Evolutionary conservation across 306 rosid species (phyloP), one percentile per base, ranked within the genome.

Genomic region (Begonia peltatifolia): DNA sequence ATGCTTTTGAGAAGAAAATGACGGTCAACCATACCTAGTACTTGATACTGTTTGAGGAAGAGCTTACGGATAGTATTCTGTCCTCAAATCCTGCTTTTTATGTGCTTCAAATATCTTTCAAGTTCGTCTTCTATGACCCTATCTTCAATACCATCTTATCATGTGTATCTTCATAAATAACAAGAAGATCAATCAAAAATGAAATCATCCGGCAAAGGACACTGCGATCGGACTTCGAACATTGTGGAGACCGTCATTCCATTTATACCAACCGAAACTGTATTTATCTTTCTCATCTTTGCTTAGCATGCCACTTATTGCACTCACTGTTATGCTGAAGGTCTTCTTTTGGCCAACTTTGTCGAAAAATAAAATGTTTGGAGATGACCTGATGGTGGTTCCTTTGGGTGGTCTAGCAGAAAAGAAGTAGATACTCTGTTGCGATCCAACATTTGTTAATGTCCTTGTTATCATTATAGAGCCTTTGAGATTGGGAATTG

Each of bases 201-300:
- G 46, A 36, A 49, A 14, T 48, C 12, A 9, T 62, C 43, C 72
- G 8, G 57, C 56, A 56, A 76, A 71, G 43, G 94, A 90, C 57
- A 86, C 79, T 14, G 84, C 87, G n/a, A 90, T 68, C 13, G 85
- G 83, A 65, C 94, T 83, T 72, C 77, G 78, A 4, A 90, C 95
- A 13, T 12, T 30, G 38, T 68, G 70, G 18, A 17, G 15, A 12
- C 66, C 49, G 42, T 74, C 64, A 36, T 47, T 78, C 97, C 87
- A 90, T 56, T 79, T 52, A 58, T 78, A 90, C 83, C 80, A 78
- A 52, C 97, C 97, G 55, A 90, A 90, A 18, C 54, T 64, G 60
- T 85, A 75, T 46, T 65, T 57, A 46, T 62, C 66, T 20, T 61
- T 64, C 12, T 20, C 66, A 58, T 17, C 30, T 10, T 23, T 61